Evolutionary conservation across 2,329 filamentous ascomycete genomes (phyloP).

Genomic region (Periconia sp.): DNA sequence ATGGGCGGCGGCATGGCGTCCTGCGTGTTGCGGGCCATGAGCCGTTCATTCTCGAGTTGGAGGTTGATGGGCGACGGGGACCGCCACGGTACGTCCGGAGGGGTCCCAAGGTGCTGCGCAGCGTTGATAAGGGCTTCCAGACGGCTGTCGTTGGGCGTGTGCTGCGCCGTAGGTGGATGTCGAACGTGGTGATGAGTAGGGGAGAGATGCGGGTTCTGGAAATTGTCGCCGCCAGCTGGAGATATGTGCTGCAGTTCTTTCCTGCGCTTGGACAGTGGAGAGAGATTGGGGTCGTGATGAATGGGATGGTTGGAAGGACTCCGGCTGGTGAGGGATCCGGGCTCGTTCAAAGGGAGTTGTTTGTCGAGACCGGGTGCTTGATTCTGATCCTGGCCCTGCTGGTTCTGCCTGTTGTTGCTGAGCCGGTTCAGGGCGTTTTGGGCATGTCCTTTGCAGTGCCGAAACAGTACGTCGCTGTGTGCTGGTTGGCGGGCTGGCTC

Average conservation of each 20-base stretch:
- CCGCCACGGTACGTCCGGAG: conserved; percentile 35
- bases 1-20: conserved; percentile 37
- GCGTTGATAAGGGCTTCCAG: conserved; percentile 43
- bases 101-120: conserved; percentile 39
- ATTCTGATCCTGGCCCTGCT: conserved; percentile 12
- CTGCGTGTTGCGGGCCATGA: conserved; percentile 28
- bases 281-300: conserved; percentile 28
- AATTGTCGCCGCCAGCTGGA: conserved; percentile 20
- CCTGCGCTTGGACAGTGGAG: conserved; percentile 23
- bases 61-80: conserved; percentile 37
- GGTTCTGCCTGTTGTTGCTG: conserved; percentile 32
- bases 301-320: conserved; percentile 15
- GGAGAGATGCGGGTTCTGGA: conserved; percentile 18
- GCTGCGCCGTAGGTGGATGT: conserved; percentile 11
- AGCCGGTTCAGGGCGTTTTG: conserved; percentile 43
- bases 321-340: conserved; percentile 18
- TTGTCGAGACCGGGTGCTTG: conserved; percentile 17
- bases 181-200: conserved; percentile 14
- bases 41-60: conserved; percentile 22
- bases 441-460: conserved; percentile 55
- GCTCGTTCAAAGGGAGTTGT: conserved; percentile 20
- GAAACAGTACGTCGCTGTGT: conserved; percentile 52
- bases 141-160: conserved; percentile 33
- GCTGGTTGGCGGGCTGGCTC: conserved; percentile 20
- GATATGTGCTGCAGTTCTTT: conserved; percentile 26